phyloP scores from a whole-genome alignment of 768 basidiomycete species.

The Postia placenta region DNA sequence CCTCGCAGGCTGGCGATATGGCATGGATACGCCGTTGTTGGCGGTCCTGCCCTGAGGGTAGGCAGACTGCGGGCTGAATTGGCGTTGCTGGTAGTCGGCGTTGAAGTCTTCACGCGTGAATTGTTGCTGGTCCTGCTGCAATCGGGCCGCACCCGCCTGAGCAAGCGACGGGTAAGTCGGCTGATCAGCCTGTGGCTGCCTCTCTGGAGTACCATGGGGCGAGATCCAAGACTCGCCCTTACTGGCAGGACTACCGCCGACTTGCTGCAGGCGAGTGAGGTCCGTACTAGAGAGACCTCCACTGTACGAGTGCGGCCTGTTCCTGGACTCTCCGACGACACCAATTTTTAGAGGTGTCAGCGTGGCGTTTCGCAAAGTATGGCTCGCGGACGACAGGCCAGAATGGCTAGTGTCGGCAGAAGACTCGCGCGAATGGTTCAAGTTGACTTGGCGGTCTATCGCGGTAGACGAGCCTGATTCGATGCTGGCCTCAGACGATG shows the following conservation, averaged over 20 bases:
- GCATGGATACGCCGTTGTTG: conserved; percentile 38
- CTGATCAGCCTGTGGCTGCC: conserved; percentile 25
- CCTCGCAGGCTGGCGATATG: conserved; percentile 61
- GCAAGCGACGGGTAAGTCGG: conserved; percentile 60
- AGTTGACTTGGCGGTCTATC: conserved; percentile 58
- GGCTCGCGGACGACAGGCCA: conserved; percentile 42
- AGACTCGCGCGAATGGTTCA: conserved; percentile 73
- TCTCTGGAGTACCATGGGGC: conserved; percentile 23
- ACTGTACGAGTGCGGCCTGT: conserved; percentile 77
- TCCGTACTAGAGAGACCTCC: conserved; percentile 72
- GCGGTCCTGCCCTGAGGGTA: conserved; percentile 48
- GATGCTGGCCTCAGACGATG: conserved; percentile 62
- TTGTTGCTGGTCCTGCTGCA: conserved; percentile 47
- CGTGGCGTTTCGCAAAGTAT: conserved; percentile 45
- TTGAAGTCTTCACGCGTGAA: conserved; percentile 38
- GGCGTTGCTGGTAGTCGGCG: conserved; percentile 57
- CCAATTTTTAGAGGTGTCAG: conserved; percentile 48
- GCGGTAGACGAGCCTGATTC: conserved; percentile 63
- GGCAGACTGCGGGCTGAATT: conserved; percentile 42
- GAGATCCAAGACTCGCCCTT: conserved; percentile 22
- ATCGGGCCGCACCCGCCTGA: conserved; percentile 34
- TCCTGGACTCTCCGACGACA: conserved; percentile 53
- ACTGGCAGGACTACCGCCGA: conserved; percentile 32
- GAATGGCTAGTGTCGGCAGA: conserved; percentile 73
- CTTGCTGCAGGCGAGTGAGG: conserved; percentile 69